Evolutionary conservation across 192 early-diverging fungal genomes (phyloP), one percentile per base, ranked within the genome.

Genomic region (Podila horticola): DNA sequence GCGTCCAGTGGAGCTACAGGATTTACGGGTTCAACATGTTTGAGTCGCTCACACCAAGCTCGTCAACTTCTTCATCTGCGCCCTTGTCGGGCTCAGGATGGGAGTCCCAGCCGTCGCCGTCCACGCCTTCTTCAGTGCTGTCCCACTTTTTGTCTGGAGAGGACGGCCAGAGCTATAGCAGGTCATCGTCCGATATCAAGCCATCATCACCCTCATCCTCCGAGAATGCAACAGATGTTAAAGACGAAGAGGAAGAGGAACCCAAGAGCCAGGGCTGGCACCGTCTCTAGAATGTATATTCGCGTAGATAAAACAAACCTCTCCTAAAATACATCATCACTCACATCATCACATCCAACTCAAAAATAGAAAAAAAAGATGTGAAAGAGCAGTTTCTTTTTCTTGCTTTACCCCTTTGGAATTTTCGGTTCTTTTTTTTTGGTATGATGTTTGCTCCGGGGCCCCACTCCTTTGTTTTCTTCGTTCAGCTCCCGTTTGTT

Each of bases 21-120:
- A 79, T 79, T 28, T 72, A 79, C 28, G 75, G 75, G 15, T 62
- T 62, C 38, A 72, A 79, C 31, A 72, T 72, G 2, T 79, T 79
- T 63, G 61, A 68, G 28, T 64, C 62, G 5, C 48, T 52, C 22
- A 29, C 29, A 15, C 57, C 62, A 4, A 38, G 62, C 7, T 55
- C 28, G 24, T 9, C 41, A 5, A 1, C 67, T 2, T 57, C 22
- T 12, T 38, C 55, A 28, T 22, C 58, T 9, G 17, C 19, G 36
- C 26, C 8, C 4, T 28, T 41, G 9, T 22, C 3, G 28, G 20
- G 29, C 45, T 30, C 73, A 10, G 30, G 60, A 29, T 29, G 60
- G 5, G 28, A 60, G 5, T 41, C 61, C 4, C 13, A 66, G 29
- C 1, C 64, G 5, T 20, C 51, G 9, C 15, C 60, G 17, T 19